Evolutionary conservation across 2,329 filamentous ascomycete species (phyloP).

Genomic region (Phialemoniopsis sp.): DNA sequence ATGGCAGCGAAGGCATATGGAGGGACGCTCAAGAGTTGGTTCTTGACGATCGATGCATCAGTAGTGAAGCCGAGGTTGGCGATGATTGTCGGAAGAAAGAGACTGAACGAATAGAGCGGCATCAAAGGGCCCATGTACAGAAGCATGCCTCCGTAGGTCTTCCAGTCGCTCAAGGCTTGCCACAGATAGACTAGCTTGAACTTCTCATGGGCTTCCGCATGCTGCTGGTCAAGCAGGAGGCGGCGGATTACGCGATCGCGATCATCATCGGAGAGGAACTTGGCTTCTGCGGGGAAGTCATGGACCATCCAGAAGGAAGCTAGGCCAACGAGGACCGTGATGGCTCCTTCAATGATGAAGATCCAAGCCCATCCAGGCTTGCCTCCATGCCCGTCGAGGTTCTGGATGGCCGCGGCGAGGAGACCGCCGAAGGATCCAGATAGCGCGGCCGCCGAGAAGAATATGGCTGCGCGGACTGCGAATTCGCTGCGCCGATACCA

Average conservation of each 20-base stretch:
- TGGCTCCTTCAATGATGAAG: constrained; percentile 66
- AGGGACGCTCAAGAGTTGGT: constrained; percentile 35
- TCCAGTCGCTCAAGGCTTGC: constrained; percentile 74
- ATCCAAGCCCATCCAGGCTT: constrained; percentile 60
- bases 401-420: constrained; percentile 65
- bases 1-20: constrained; percentile 58
- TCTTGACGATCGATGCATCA: constrained; percentile 34
- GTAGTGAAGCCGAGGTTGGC: constrained; percentile 41
- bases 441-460: constrained; percentile 79
- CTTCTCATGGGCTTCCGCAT: constrained; percentile 68
- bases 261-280: constrained; percentile 67
- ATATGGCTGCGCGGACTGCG: constrained; percentile 74
- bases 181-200: constrained; percentile 72
- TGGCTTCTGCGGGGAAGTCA: constrained; percentile 76
- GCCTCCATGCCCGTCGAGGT: constrained; percentile 61
- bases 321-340: constrained; percentile 65
- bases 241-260: constrained; percentile 68
- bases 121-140: constrained; percentile 77
- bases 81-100: constrained; percentile 80
- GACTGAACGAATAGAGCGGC: constrained; percentile 69
- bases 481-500: constrained; percentile 82
- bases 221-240: constrained; percentile 67
- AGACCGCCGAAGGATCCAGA: constrained; percentile 76
- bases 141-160: constrained; percentile 71
- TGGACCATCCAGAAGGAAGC: constrained; percentile 74